phyloP scores from a whole-genome alignment of 2,329 filamentous ascomycete genomes.

The Sclerotinia subarctica region DNA sequence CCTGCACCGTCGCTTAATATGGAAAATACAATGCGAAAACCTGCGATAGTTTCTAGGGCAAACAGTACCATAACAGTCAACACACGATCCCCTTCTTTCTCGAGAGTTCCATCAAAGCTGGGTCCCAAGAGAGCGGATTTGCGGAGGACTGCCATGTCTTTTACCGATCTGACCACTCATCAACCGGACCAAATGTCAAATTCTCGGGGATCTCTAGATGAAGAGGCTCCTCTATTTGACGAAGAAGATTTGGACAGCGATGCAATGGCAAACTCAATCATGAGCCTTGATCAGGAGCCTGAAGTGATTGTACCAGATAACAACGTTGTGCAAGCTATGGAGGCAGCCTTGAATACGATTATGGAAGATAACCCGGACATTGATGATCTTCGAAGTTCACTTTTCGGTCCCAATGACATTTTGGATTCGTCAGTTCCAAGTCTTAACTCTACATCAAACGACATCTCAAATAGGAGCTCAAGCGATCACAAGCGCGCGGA shows the following conservation, averaged over 20 bases:
- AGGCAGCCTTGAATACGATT: constrained; percentile 86
- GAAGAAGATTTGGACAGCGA: constrained; percentile 77
- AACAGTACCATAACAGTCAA: constrained; percentile 39
- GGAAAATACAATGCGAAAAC: constrained; percentile 41
- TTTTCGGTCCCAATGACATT: constrained; percentile 57
- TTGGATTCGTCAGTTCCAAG: constrained; percentile 46
- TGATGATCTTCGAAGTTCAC: constrained; percentile 61
- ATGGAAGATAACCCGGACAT: constrained; percentile 74
- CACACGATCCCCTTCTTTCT: constrained; percentile 44
- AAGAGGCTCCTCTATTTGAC: constrained; percentile 66
- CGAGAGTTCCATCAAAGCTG: constrained; percentile 48
- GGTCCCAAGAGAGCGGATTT: constrained; percentile 50
- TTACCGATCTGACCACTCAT: constrained; percentile 54
- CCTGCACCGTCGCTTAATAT: constrained; percentile 28
- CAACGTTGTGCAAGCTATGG: constrained; percentile 86
- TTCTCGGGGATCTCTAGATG: constrained; percentile 69
- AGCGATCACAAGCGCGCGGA: constrained; percentile 52
- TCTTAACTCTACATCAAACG: constrained; percentile 51
- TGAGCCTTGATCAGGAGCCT: constrained; percentile 75
- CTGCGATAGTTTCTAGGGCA: constrained; percentile 27
- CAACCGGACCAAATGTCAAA: constrained; percentile 39
- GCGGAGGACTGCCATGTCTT: constrained; percentile 57
- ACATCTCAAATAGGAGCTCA: constrained; percentile 60
- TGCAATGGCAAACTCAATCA: constrained; percentile 64
- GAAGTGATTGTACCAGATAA: constrained; percentile 62